These are phyloP conservation scores for Mortierella sp. DNA, from an alignment of 371 early-diverging fungal species.

Conservation along the genomic window DNA sequence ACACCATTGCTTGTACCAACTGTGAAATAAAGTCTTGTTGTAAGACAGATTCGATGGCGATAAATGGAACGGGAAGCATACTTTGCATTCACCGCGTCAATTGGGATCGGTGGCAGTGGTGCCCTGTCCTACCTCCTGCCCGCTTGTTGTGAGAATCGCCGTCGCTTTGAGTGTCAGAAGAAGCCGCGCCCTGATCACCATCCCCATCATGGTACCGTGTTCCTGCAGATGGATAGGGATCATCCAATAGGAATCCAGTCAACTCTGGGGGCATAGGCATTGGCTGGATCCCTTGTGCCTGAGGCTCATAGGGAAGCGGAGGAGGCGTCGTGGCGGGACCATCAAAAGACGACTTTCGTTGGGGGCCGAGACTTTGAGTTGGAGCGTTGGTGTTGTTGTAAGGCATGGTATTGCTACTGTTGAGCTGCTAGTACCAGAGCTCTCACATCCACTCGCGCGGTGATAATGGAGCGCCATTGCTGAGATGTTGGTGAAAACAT, in stretches of 20 bases:
- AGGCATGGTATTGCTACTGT: constrained; percentile 15
- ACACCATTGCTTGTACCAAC: no score
- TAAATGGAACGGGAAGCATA: no score
- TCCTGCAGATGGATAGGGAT: constrained; percentile 47
- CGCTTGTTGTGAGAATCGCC: not conserved
- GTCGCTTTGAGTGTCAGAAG: constrained; percentile 6
- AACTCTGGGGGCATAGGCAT: constrained; percentile 18
- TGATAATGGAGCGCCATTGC: constrained; percentile 49
- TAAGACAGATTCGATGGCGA: no score
- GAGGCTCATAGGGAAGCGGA: constrained; percentile 35
- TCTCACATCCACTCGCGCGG: constrained; percentile 39
- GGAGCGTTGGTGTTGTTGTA: not conserved
- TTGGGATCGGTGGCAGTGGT: constrained; percentile 49
- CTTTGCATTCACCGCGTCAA: constrained; percentile 1
- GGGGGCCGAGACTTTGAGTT: constrained; percentile 26
- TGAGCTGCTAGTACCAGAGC: constrained; percentile 37
- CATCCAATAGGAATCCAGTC: constrained; percentile 44
- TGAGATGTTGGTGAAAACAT: constrained; percentile 21
- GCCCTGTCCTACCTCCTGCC: constrained; percentile 22
- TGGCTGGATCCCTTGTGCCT: constrained; percentile 23
- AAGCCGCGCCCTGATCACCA: constrained; percentile 11
- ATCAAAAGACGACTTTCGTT: constrained; percentile 21
- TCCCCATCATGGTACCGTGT: constrained; percentile 24
- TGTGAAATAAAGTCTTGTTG: no score
- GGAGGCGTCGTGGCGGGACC: constrained; percentile 25